These are phyloP conservation scores for Suillus subaureus DNA, from an alignment of 768 basidiomycete genomes.

Conservation along the genomic window DNA sequence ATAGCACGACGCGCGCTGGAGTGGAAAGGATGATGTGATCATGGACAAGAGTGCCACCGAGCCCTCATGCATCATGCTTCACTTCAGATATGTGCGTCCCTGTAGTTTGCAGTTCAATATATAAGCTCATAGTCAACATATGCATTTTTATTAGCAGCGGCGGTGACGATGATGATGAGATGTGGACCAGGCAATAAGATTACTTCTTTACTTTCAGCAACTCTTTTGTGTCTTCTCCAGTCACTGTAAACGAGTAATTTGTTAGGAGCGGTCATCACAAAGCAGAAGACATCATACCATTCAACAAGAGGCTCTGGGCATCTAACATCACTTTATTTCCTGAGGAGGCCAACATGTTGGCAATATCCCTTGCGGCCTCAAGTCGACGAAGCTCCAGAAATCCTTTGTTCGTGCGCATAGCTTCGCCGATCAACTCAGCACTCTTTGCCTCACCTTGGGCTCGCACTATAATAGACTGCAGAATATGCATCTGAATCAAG, in stretches of 20 bases:
- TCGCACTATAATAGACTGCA: slow-evolving; percentile 93
- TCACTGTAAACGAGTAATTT: slow-evolving; percentile 40
- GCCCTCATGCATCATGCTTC: background rate
- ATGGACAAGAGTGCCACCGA: background rate
- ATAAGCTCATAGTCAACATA: background rate
- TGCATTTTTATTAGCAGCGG: background rate
- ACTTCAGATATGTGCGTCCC: background rate
- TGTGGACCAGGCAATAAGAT: slow-evolving; percentile 8
- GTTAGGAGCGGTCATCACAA: background rate
- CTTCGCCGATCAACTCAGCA: slow-evolving; percentile 95
- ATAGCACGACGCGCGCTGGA: background rate
- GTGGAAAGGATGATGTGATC: background rate
- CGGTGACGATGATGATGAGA: background rate
- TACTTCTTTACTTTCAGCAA: slow-evolving; percentile 53
- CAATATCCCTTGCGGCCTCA: slow-evolving; percentile 97
- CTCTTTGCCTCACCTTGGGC: slow-evolving; percentile 96
- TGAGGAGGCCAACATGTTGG: slow-evolving; percentile 71
- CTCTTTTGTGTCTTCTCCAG: slow-evolving; percentile 60
- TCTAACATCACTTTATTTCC: slow-evolving; percentile 97
- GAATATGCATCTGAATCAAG: slow-evolving; percentile 18
- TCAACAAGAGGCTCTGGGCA: slow-evolving; percentile 85
- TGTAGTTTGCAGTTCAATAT: background rate
- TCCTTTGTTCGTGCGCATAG: slow-evolving; percentile 94
- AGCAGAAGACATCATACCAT: slow-evolving; percentile 57
- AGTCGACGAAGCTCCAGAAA: slow-evolving; percentile 92